Percentiles rank a stretch among this genome's conserved stretches.
These are phyloP conservation scores for Penicillium capsulatum DNA, from an alignment of 2,329 filamentous ascomycete genomes.

Conservation along the genomic window DNA sequence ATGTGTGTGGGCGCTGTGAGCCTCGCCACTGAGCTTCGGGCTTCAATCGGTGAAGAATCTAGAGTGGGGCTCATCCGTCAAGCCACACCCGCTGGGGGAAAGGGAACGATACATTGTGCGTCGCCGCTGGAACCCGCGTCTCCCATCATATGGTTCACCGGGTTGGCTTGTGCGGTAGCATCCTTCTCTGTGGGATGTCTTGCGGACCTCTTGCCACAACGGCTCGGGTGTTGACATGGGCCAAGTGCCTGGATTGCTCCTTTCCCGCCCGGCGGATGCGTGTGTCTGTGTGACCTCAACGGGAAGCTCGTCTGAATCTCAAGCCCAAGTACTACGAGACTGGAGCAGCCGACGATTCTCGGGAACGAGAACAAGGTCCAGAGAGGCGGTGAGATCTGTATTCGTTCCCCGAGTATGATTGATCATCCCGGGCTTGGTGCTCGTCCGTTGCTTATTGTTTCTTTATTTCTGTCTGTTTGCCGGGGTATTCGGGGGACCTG, in stretches of 20 bases:
- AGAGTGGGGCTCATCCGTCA: constrained; percentile 10
- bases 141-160: not conserved
- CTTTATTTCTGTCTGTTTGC: too few relatives aligned
- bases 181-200: not conserved
- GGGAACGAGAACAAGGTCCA: not conserved
- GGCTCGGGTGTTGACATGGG: not conserved
- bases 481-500: too few relatives aligned
- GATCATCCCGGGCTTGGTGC: too few relatives aligned
- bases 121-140: not conserved
- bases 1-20: constrained; percentile 1
- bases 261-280: not conserved
- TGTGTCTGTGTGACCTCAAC: constrained; percentile 6
- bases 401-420: too few relatives aligned
- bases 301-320: constrained; percentile 6
- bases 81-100: constrained; percentile 4
- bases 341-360: too few relatives aligned
- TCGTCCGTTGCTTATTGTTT: too few relatives aligned
- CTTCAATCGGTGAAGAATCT: constrained; percentile 8
- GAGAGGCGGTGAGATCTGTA: constrained; percentile 4
- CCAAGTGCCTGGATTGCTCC: not conserved
- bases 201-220: not conserved
- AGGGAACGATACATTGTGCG: not conserved
- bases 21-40: constrained; percentile 2
- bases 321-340: constrained; percentile 1
- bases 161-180: not conserved